Evolutionary conservation across 2,329 filamentous ascomycete species (phyloP).

Genomic region (Knufia fluminis): DNA sequence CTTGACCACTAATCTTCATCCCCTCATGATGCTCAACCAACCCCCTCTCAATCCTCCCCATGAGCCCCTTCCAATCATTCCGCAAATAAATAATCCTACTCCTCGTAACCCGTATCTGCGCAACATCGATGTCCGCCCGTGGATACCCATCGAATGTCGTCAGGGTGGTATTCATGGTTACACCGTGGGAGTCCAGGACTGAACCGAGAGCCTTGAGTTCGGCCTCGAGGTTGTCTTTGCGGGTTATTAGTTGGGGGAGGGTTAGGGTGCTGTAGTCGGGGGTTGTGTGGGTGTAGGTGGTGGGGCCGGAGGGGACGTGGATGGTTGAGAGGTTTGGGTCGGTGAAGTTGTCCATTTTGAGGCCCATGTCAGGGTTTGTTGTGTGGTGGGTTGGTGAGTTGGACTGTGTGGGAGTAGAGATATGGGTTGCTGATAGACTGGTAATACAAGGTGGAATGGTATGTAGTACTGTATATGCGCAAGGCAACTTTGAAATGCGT

Average conservation of each 20-base stretch:
- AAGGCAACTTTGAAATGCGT: neutral
- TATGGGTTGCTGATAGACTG: neutral
- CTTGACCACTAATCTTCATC: constrained; percentile 26
- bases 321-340: constrained; percentile 41
- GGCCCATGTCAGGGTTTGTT: constrained; percentile 42
- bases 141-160: constrained; percentile 87
- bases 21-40: constrained; percentile 87
- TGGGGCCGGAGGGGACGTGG: constrained; percentile 69
- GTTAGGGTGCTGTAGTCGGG: constrained; percentile 57
- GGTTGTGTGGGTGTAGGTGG: constrained; percentile 45
- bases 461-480: neutral
- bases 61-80: constrained; percentile 88
- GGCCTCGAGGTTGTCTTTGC: constrained; percentile 75
- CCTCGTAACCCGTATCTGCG: constrained; percentile 90
- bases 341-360: constrained; percentile 44
- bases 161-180: constrained; percentile 82
- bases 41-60: constrained; percentile 70
- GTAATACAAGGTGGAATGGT: no score
- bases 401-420: neutral
- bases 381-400: neutral
- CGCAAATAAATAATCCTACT: constrained; percentile 78
- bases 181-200: constrained; percentile 70
- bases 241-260: constrained; percentile 68
- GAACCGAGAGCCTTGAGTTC: constrained; percentile 77
- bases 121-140: constrained; percentile 84